phyloP scores from a whole-genome alignment of 140 eudicot genomes.

The Anethum foeniculum region DNA sequence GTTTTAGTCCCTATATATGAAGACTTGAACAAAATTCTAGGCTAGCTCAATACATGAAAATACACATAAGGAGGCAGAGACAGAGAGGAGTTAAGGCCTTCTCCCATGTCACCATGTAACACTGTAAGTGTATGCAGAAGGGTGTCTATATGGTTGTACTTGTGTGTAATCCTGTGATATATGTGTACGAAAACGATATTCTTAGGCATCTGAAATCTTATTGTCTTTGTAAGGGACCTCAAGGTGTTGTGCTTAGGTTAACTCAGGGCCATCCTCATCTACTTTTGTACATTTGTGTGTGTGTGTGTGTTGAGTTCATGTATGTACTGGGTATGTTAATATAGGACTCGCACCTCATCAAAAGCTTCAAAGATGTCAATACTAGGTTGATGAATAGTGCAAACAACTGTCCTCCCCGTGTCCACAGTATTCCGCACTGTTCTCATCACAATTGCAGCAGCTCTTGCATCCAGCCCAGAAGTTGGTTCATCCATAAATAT shows the following conservation, averaged over 20 bases:
- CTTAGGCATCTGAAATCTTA: too few relatives aligned
- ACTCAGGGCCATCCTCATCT: neutral
- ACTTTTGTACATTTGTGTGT: neutral
- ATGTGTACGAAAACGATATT: too few relatives aligned
- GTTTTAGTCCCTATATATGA: neutral
- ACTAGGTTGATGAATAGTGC: conserved; percentile 97
- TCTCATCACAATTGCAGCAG: conserved; percentile 96
- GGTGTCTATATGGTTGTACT: neutral
- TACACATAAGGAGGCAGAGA: neutral
- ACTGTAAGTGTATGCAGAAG: neutral
- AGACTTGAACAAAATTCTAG: neutral
- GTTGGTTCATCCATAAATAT: conserved; percentile 96
- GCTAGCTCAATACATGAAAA: neutral
- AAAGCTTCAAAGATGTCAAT: conserved; percentile 85
- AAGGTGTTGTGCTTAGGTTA: neutral
- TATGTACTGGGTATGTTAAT: neutral
- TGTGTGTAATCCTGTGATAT: too few relatives aligned
- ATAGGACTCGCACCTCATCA: conserved; percentile 48
- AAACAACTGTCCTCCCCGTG: conserved; percentile 83
- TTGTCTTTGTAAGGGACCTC: too few relatives aligned
- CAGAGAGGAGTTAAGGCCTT: neutral
- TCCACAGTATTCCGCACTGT: conserved; percentile 85
- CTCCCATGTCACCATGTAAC: neutral
- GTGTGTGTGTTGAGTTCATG: neutral
- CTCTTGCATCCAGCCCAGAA: conserved; percentile 85